Percentiles rank a stretch among this genome's conserved stretches.
These are phyloP conservation scores for Fusarium abutilonis DNA, from an alignment of 2,329 filamentous ascomycete genomes.

Conservation along the genomic window DNA sequence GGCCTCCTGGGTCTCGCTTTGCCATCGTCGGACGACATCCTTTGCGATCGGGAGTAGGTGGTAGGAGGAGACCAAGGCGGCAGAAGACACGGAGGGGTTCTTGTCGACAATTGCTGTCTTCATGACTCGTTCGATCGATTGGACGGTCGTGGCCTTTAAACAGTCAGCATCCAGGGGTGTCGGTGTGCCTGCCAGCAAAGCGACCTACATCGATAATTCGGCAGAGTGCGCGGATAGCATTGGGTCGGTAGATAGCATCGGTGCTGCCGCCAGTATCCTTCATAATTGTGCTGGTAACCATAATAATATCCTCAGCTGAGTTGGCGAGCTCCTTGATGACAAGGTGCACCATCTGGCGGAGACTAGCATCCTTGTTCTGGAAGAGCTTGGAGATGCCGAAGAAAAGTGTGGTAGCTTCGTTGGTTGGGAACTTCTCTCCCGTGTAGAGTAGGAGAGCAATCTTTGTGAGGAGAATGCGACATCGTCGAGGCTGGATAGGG, in stretches of 20 bases:
- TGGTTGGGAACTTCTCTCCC: constrained; percentile 94
- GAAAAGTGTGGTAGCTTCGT: constrained; percentile 97
- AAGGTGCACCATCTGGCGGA: constrained; percentile 98
- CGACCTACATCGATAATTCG: constrained; percentile 89
- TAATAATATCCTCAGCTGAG: constrained; percentile 98
- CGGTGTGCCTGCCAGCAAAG: constrained; percentile 24
- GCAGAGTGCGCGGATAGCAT: constrained; percentile 94
- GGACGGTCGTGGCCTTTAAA: constrained; percentile 84
- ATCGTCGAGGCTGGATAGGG: constrained; percentile 95
- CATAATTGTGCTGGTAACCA: constrained; percentile 99
- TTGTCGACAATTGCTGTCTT: constrained; percentile 99
- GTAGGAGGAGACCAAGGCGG: constrained; percentile 95
- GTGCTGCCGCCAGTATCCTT: constrained; percentile 97
- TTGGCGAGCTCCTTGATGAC: constrained; percentile 97
- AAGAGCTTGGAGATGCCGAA: constrained; percentile 99
- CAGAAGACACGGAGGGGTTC: constrained; percentile 95
- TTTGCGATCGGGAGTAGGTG: constrained; percentile 95
- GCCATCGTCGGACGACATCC: constrained; percentile 96
- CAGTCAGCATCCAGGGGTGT: constrained; percentile 44
- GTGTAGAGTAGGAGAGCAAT: constrained; percentile 96
- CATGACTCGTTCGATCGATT: constrained; percentile 97
- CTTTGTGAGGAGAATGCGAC: constrained; percentile 96
- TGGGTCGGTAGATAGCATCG: constrained; percentile 92
- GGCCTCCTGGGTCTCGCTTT: constrained; percentile 97
- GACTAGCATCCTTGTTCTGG: constrained; percentile 98